Evolutionary conservation across 2,329 filamentous ascomycete species (phyloP).

Genomic region (Coniochaeta hoffmannii): DNA sequence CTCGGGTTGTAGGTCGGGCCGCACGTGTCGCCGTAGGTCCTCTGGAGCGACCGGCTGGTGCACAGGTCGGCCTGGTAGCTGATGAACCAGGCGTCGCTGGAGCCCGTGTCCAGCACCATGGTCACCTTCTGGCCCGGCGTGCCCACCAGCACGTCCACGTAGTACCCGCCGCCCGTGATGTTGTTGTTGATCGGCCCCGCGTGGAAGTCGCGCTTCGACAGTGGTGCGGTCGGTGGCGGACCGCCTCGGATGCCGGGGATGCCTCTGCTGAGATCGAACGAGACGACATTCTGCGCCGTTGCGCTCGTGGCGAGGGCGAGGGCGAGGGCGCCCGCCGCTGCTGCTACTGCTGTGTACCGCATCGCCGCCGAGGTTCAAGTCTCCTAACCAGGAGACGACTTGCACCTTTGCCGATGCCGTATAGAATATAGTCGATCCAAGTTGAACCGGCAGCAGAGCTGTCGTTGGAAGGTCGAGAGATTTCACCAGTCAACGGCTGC

Average conservation of each 20-base stretch:
- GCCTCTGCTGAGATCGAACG: slow-evolving; percentile 15
- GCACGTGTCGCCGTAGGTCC: slow-evolving; percentile 25
- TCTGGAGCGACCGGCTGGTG: slow-evolving; percentile 25
- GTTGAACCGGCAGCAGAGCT: background rate
- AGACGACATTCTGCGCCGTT: slow-evolving; percentile 14
- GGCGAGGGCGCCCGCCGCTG: background rate
- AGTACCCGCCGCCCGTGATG: slow-evolving; percentile 47
- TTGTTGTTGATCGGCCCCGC: slow-evolving; percentile 42
- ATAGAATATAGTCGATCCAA: background rate
- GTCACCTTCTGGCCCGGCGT: slow-evolving; percentile 48
- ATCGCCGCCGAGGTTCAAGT: background rate
- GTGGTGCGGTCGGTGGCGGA: slow-evolving; percentile 4
- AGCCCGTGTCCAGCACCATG: slow-evolving; percentile 55
- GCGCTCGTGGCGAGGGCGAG: slow-evolving; percentile 10
- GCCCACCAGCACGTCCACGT: slow-evolving; percentile 48
- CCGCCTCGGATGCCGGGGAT: slow-evolving; percentile 11
- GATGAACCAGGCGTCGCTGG: slow-evolving; percentile 55
- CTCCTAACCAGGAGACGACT: background rate
- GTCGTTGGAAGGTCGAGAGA: background rate
- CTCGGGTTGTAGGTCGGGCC: slow-evolving; percentile 34
- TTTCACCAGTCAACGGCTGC: background rate
- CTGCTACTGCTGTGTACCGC: background rate
- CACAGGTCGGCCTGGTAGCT: slow-evolving; percentile 30
- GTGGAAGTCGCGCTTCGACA: slow-evolving; percentile 17
- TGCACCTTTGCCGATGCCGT: background rate